Percentiles rank a stretch among this genome's conserved stretches.
Conservation (phyloP, 768 basidiomycete species). For the Cystobasidium ongulense region DNA sequence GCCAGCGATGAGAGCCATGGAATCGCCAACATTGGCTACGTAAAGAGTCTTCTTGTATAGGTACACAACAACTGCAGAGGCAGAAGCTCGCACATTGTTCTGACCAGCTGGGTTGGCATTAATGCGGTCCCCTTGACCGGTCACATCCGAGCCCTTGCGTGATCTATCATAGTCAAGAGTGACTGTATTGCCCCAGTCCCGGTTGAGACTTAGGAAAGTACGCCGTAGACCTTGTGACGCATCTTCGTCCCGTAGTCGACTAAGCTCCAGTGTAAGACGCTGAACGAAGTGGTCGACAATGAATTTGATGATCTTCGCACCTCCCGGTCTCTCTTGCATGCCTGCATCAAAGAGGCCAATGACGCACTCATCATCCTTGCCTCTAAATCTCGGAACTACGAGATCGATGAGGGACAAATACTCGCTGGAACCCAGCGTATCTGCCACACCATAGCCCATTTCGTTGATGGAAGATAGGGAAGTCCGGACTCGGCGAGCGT, state of each 20-base stretch:
- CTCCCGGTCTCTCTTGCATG: constrained; percentile 34
- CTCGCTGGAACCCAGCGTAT: constrained; percentile 69
- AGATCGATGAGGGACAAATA: constrained; percentile 83
- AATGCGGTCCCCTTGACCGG: constrained; percentile 32
- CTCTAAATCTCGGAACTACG: constrained; percentile 75
- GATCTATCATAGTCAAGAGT: constrained; percentile 3
- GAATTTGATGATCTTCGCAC: constrained; percentile 61
- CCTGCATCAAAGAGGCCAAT: constrained; percentile 85
- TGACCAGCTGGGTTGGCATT: constrained; percentile 36
- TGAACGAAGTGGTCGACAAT: constrained; percentile 70
- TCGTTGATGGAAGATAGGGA: constrained; percentile 77
- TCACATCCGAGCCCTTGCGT: constrained; percentile 17
- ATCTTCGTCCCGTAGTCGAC: constrained; percentile 52
- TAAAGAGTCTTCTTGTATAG: constrained; percentile 69
- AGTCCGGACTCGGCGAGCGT: constrained; percentile 83
- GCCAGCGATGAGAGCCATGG: constrained; percentile 61
- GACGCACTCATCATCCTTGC: constrained; percentile 66
- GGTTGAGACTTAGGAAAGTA: constrained; percentile 79
- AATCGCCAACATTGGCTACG: constrained; percentile 81
- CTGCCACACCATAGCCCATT: constrained; percentile 94
- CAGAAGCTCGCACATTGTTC: constrained; percentile 55
- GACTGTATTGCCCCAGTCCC: constrained; percentile 63
- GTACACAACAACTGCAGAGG: constrained; percentile 79
- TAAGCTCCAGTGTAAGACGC: constrained; percentile 58
- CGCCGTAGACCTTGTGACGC: constrained; percentile 71